Percentiles rank a stretch among this genome's conserved stretches.
Conservation (phyloP, 352 stramenopile genomes). For the Pythium dissimile region DNA sequence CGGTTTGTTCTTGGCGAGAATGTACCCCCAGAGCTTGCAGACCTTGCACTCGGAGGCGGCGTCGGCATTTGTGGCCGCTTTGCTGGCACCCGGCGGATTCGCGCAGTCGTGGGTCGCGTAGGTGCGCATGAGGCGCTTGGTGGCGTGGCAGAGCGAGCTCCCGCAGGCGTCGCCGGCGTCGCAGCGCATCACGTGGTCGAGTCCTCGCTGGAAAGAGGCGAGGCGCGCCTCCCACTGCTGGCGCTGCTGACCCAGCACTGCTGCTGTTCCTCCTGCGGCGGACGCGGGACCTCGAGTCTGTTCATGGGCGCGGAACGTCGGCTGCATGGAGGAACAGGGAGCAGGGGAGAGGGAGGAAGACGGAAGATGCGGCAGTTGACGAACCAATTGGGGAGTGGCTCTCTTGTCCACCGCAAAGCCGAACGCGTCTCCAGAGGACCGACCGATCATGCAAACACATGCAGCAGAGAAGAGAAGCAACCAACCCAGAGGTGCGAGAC, state of each 20-base stretch:
- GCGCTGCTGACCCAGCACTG: conserved; percentile 14
- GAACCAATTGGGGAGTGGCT: conserved; percentile 18
- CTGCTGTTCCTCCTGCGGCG: conserved; percentile 6
- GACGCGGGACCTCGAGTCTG: background rate
- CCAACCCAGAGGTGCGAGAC: background rate
- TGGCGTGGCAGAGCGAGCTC: conserved; percentile 73
- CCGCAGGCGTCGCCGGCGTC: conserved; percentile 45
- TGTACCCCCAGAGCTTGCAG: conserved; percentile 73
- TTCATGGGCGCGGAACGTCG: conserved; percentile 6
- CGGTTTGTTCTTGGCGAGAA: conserved; percentile 31
- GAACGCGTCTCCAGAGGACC: no score
- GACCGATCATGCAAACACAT: conserved; percentile 13
- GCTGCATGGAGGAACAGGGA: conserved; percentile 17
- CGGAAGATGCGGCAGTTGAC: conserved; percentile 12
- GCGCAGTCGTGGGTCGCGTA: conserved; percentile 61
- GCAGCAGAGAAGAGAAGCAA: background rate
- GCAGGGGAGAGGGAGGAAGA: background rate
- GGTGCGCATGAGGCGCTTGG: conserved; percentile 56
- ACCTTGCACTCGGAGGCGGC: conserved; percentile 45
- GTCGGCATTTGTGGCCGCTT: background rate
- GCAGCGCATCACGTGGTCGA: conserved; percentile 64
- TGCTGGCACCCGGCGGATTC: conserved; percentile 4
- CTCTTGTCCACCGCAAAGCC: no score
- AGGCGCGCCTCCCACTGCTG: conserved; percentile 65
- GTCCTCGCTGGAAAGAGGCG: conserved; percentile 56